Evolutionary conservation across 371 early-diverging fungal species (phyloP), one percentile per base, ranked within the genome.

Genomic region (Mucor lusitanicus): DNA sequence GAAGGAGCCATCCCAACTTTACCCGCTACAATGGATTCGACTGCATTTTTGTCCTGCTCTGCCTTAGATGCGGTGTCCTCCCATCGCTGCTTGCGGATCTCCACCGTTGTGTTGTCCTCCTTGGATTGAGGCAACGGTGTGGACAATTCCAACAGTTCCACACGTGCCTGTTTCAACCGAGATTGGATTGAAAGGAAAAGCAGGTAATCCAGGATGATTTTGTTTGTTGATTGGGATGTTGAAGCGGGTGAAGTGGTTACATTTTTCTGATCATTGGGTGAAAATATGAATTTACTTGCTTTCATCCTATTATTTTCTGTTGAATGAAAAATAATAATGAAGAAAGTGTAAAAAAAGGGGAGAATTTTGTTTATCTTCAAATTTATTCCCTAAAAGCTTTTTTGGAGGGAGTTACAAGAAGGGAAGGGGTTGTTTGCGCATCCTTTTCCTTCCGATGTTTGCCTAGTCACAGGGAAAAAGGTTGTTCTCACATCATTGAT

Each of bases 101-200:
- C 70, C 25, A 75, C 37, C 0, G 64, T 63, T 33, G 74, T 68
- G 27, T 73, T 69, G 12, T 67, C 61, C 28, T 72, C 66, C 15
- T 64, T 57, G 19, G 56, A 30, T 39, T 74, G 65, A 12, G 71
- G 75, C 9, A 78, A 57, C 13, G 83, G 78, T 5, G 54, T 59
- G 11, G 78, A 68, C 11, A 83, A 57, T 44, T 84, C 84, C 33
- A 78, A 63, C 15, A 84, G 59, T 28, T 84, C 84, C 3, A 84
- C 74, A 63, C 84, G 78, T 5, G 72, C 72, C 59, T 72, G 68
- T 23, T 65, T 64, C 46, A 72, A 75, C 53, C 87, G 75, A 23
- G 88, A 85, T 69, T 86, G 87, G 59, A 86, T 88, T 6, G 88
- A 88, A 8, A 86, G 72, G 66, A 84, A 85, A 53, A 88, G 77